phyloP scores from a whole-genome alignment of 805 yeast genomes.

The Clavispora vitiphila region DNA sequence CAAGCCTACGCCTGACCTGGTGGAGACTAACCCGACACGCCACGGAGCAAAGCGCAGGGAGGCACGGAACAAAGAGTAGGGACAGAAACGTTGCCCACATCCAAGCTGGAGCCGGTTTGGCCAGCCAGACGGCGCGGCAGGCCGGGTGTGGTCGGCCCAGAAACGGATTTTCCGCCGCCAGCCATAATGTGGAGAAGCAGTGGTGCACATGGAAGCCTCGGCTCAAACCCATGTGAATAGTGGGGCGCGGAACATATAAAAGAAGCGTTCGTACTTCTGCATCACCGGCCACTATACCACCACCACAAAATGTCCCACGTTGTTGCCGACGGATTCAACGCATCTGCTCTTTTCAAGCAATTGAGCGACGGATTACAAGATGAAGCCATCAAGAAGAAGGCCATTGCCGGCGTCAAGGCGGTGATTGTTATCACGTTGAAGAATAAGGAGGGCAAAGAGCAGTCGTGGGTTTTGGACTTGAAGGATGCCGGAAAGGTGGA shows the following conservation, averaged over 20 bases:
- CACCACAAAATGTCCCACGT: conserved; percentile 22
- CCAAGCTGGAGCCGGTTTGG: too few relatives aligned
- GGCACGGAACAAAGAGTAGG: too few relatives aligned
- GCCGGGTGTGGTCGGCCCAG: too few relatives aligned
- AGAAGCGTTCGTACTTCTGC: too few relatives aligned
- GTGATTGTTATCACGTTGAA: conserved; percentile 52
- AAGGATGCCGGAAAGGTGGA: conserved; percentile 13
- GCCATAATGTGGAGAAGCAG: conserved; percentile 5
- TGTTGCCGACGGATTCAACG: conserved; percentile 37
- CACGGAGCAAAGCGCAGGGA: neutral
- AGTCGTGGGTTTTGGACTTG: conserved; percentile 19
- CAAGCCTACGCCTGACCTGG: neutral
- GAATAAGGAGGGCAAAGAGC: conserved; percentile 20
- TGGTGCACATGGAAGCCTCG: conserved; percentile 8
- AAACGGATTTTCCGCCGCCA: too few relatives aligned
- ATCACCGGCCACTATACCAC: too few relatives aligned
- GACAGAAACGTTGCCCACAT: too few relatives aligned
- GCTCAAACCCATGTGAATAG: conserved; percentile 8
- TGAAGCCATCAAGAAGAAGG: conserved; percentile 30
- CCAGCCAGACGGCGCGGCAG: too few relatives aligned
- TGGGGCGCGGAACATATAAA: conserved; percentile 3
- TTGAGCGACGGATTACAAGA: conserved; percentile 37
- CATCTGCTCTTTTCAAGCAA: conserved; percentile 37
- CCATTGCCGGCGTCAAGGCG: conserved; percentile 50
- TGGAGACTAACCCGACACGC: neutral